Evolutionary conservation across 345 rosid genomes (phyloP), one percentile per base, ranked within the genome.

Genomic region (Gossypium bickii): DNA sequence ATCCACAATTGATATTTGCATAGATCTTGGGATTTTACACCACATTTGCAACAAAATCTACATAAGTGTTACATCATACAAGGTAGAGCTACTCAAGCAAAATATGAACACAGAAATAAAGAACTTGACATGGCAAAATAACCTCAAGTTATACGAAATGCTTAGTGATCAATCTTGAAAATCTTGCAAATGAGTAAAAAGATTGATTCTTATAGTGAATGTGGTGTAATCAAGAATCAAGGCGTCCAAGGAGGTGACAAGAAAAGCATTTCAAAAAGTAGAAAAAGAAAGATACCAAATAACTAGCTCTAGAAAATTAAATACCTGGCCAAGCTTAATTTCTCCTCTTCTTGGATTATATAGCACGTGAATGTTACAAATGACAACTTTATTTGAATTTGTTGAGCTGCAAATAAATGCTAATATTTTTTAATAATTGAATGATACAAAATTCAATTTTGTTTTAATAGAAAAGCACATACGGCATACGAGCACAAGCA

Each of bases 271-370:
- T 34, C 11, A n/a, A 24, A 67, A 16, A 62, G 22, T 12, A 8
- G 38, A 3, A 2, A 11, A 3, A 38, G 29, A 66, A 2, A 18
- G 24, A 71, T 2, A 74, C 63, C 18, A 13, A n/a, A 72, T 47
- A 12, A 38, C 71, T 27, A 43, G 29, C 57, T 58, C 47, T 25
- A 64, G 51, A 74, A 77, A n/a, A 58, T 66, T 45, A 66, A 74
- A 53, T 88, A 93, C 98, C 98, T 93, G 97, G 73, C 98, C 98
- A 69, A 94, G 87, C 85, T 94, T 94, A 71, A 90, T 91, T 79
- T 94, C 98, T 76, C 98, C 98, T 81, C 98, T 86, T 86, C 49
- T 93, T 59, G 98, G 98, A 87, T 94, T 94, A 90, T 85, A 94
- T 58, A 93, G 92, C 74, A 92, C 98, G 20, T 94, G 98, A 79